Evolutionary conservation across 495 filamentous ascomycete species (phyloP), one percentile per base, ranked within the genome.

Genomic region (Aspergillus sparsus): DNA sequence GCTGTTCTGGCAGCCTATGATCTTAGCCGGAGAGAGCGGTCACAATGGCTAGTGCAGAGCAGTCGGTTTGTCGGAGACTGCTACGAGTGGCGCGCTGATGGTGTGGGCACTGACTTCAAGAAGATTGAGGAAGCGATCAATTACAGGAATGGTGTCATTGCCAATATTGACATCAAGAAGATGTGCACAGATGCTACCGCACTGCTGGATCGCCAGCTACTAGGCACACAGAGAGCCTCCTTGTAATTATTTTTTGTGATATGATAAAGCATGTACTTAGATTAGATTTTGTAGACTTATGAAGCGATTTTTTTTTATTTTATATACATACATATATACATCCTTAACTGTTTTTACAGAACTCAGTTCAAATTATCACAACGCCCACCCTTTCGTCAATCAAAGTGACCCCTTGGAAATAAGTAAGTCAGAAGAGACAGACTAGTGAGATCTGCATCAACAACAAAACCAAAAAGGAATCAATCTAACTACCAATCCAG

Each of bases 11-110:
- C 51, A 0, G 50, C 65, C 7, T 73, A 66, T 49, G 66, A 68
- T 34, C 33, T 16, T 10, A 57, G 58, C 4, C 66, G 70, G 3
- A 55, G 62, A 2, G 66, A 70, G 39, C 69, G 71, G n/a, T 55
- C 63, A 16, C 71, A 72, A 21, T 75, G 71, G 67, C 58, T 75
- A 46, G 71, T 75, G 6, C 53, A 69, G 42, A 75, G 69, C 55
- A 72, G 69, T 62, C 64, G 72, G 42, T 65, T 66, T 34, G 66
- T 72, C 10, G 69, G 70, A 1, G 67, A 73, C 33, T 58, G 65
- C 15, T 71, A 72, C 32, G 67, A 71, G 44, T 68, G 70, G 64
- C 58, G 53, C 8, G 66, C 64, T 1, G 54, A 62, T 15, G 63
- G 62, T 1, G 60, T 68, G 4, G 64, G 64, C 6, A 39, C 37